A percentile compares a stretch with the other conserved stretches of the same genome.
phyloP scores from a whole-genome alignment of 2,329 filamentous ascomycete genomes.

The Ophiostoma fasciatum region DNA sequence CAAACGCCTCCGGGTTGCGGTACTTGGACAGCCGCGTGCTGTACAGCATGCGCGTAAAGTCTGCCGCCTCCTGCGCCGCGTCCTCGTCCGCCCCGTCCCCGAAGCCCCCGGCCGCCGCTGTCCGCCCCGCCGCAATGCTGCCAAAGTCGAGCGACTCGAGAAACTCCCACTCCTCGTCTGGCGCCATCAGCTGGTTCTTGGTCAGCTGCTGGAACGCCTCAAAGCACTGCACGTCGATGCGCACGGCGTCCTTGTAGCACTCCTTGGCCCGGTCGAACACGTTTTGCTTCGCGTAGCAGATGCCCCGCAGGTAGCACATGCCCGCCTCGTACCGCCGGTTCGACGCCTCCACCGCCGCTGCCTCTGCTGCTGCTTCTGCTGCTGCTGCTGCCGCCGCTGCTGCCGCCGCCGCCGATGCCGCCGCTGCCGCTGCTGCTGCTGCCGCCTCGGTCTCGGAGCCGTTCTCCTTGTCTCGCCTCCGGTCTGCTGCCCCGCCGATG shows the following conservation, averaged over 20 bases:
- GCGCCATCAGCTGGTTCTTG: slow-evolving; percentile 84
- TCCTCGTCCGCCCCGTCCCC: slow-evolving; percentile 5
- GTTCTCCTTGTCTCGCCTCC: slow-evolving; percentile 18
- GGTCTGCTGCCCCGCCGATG: slow-evolving; percentile 31
- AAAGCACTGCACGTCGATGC: slow-evolving; percentile 95
- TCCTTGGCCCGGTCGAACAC: slow-evolving; percentile 94
- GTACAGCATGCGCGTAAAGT: slow-evolving; percentile 93
- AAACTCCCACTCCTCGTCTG: slow-evolving; percentile 81
- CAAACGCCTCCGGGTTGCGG: slow-evolving; percentile 69
- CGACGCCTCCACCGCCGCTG: slow-evolving; percentile 10
- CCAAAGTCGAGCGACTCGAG: slow-evolving; percentile 84
- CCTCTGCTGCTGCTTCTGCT: slow-evolving; percentile 3
- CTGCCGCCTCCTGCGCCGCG: slow-evolving; percentile 65
- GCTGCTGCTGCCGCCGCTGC: slow-evolving; percentile 4
- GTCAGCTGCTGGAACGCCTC: slow-evolving; percentile 97
- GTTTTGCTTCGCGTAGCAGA: slow-evolving; percentile 95
- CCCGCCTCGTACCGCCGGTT: slow-evolving; percentile 82
- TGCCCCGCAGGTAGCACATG: slow-evolving; percentile 89
- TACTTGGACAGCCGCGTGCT: slow-evolving; percentile 94
- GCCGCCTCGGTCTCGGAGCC: slow-evolving; percentile 1
- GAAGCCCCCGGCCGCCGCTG: slow-evolving; percentile 41
- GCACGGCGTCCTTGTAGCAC: slow-evolving; percentile 94
- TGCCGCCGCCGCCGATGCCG: background rate
- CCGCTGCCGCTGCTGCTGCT: background rate
- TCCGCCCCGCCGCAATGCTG: slow-evolving; percentile 44